Evolutionary conservation across 2,329 filamentous ascomycete genomes (phyloP).

Genomic region (Aspergillus ruber): DNA sequence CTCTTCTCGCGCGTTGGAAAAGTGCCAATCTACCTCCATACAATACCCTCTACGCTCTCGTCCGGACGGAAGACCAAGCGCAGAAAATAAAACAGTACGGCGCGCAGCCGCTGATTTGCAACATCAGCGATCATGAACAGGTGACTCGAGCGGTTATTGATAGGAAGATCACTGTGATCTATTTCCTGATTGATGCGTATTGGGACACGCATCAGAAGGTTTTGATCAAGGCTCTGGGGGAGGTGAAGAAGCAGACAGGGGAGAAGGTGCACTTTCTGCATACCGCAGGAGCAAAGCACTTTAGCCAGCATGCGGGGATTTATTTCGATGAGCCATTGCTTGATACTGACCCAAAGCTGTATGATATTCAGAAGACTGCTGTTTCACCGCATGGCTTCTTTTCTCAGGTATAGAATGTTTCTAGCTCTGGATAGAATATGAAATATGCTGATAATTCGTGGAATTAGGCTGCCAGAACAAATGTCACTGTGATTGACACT

Average conservation of each 20-base stretch:
- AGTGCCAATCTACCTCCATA: constrained; percentile 36
- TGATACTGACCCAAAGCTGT: constrained; percentile 42
- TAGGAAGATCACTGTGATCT: constrained; percentile 45
- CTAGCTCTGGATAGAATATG: constrained; percentile 2
- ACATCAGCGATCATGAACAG: constrained; percentile 31
- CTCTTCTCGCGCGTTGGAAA: constrained; percentile 38
- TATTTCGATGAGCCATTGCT: constrained; percentile 37
- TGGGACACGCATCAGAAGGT: constrained; percentile 23
- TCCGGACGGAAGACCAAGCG: constrained; percentile 43
- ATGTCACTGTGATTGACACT: constrained; percentile 40
- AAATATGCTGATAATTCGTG: background rate
- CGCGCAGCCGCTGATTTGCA: constrained; percentile 37
- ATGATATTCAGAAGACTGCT: constrained; percentile 38
- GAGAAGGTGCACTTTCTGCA: constrained; percentile 46
- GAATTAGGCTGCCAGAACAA: constrained; percentile 35
- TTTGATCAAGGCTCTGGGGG: constrained; percentile 43
- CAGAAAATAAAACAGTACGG: constrained; percentile 40
- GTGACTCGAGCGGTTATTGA: constrained; percentile 34
- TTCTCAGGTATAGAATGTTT: background rate
- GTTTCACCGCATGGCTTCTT: constrained; percentile 7
- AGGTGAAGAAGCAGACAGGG: constrained; percentile 38
- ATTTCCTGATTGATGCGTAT: constrained; percentile 42
- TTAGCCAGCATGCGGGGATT: constrained; percentile 43
- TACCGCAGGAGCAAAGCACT: constrained; percentile 49
- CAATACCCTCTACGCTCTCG: constrained; percentile 42